A percentile compares a stretch with the other conserved stretches of the same genome.
These are phyloP conservation scores for Termitomyces sp. DNA, from an alignment of 768 basidiomycete species.

Conservation along the genomic window DNA sequence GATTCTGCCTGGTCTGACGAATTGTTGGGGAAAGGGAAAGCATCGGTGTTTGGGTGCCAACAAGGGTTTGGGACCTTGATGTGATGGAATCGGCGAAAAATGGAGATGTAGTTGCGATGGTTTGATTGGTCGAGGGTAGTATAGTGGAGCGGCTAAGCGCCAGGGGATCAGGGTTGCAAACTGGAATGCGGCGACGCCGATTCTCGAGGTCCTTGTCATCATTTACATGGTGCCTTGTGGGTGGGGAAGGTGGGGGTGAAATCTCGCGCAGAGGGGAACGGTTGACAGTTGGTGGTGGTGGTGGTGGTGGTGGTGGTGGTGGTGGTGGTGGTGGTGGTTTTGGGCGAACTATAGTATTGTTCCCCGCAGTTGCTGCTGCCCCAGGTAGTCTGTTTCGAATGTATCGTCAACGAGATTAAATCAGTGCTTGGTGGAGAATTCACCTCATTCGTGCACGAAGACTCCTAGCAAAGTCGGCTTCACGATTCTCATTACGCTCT, in stretches of 20 bases:
- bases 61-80: slow-evolving; percentile 7
- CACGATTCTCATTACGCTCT: slow-evolving; percentile 57
- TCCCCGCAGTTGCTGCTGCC: slow-evolving; percentile 11
- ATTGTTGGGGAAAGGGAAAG: slow-evolving; percentile 17
- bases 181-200: slow-evolving; percentile 31
- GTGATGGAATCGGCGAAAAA: slow-evolving; percentile 10
- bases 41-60: slow-evolving; percentile 1
- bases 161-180: slow-evolving; percentile 1
- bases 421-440: slow-evolving; percentile 16
- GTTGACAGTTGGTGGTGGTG: slow-evolving; percentile 12
- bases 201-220: slow-evolving; percentile 36
- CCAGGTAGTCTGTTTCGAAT: slow-evolving; percentile 21
- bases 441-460: slow-evolving; percentile 68
- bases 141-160: not conserved
- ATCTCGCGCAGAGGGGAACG: slow-evolving; percentile 36
- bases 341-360: slow-evolving; percentile 1
- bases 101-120: slow-evolving; percentile 9
- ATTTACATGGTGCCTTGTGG: slow-evolving; percentile 18
- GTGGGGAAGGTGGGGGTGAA: slow-evolving; percentile 25
- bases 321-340: slow-evolving; percentile 11
- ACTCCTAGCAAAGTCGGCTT: slow-evolving; percentile 53
- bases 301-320: no score
- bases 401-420: slow-evolving; percentile 5
- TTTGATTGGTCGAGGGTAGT: not conserved
- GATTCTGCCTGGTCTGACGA: slow-evolving; percentile 3